phyloP scores from a whole-genome alignment of 257 asterid genomes.

The Nicotiana tabacum region DNA sequence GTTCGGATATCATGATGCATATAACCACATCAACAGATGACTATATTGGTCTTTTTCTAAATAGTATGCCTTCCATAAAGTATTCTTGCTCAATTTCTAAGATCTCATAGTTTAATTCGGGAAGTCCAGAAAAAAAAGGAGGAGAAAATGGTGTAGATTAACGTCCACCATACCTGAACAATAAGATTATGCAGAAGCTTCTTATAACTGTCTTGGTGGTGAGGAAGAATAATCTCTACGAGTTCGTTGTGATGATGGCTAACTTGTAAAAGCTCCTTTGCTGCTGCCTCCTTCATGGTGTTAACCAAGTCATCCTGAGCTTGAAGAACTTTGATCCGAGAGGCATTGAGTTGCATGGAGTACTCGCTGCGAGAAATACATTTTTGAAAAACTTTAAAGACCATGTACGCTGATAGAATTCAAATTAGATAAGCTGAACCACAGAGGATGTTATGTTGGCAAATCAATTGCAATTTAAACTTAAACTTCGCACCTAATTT shows the following conservation, averaged over 20 bases:
- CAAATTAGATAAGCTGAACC: neutral
- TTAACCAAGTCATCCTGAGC: conserved; percentile 76
- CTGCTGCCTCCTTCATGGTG: conserved; percentile 59
- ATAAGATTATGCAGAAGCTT: conserved; percentile 60
- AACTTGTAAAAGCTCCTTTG: conserved; percentile 55
- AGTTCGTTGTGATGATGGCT: conserved; percentile 45
- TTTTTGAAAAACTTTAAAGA: neutral
- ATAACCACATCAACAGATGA: neutral
- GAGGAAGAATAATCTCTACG: neutral
- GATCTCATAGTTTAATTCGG: neutral
- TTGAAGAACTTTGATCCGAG: conserved; percentile 79
- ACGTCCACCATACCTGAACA: conserved; percentile 54
- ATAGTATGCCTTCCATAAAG: neutral
- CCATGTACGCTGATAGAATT: neutral
- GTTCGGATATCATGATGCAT: neutral
- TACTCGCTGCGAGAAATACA: conserved; percentile 49
- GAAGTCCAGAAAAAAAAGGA: neutral
- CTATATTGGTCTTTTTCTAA: neutral
- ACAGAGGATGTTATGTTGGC: neutral
- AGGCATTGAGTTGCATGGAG: conserved; percentile 84
- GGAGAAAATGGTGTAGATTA: neutral
- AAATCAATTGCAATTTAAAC: neutral
- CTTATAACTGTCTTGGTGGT: conserved; percentile 29
- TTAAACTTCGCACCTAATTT: neutral
- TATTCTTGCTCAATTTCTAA: neutral